Evolutionary conservation across 345 rosid genomes (phyloP), one percentile per base, ranked within the genome.

Genomic region (Carallia brachiata): DNA sequence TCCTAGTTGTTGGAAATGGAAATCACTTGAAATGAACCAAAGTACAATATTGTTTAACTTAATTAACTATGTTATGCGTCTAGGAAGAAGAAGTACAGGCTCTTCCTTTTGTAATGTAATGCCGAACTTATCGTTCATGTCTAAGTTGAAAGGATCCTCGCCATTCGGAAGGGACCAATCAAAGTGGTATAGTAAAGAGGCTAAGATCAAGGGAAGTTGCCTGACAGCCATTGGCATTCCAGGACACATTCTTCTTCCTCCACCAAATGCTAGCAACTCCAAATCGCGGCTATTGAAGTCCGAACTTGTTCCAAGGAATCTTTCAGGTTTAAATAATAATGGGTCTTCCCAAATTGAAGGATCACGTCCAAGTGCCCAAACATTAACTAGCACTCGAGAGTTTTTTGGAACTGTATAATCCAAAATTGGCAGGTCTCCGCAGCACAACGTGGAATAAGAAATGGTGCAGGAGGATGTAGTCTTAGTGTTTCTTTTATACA

Each of bases 231-330:
- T 30, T 6, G 63, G 63, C 23, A 61, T 5, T 52, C 72, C 72
- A 16, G 77, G 77, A 32, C 77, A 67, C 13, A 61, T 15, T 19
- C 76, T 66, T 18, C 76, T 73, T 59, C 76, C 71, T 2, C 63
- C 67, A 39, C 75, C 69, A 48, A 72, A 72, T 3, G 76, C 61
- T 47, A 72, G 8, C 2, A 72, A 36, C 44, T 66, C 23, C 23
- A 64, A 73, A 54, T 61, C 27, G 1, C 12, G 19, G 12, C 77
- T 71, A 27, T 67, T 60, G 8, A 66, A 17, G 44, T 73, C 71
- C 34, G 61, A 3, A 36, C 32, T 52, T 9, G 55, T 47, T 5
- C 48, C 52, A 4, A 60, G 62, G 53, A 73, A 73, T 28, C 66
- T 65, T 23, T 72, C 76, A 0, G 76, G 76, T 7, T 72, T 72